Base-by-base conservation (phyloP, 140 eudicot genomes). In the Stevia rebaudiana region DNA sequence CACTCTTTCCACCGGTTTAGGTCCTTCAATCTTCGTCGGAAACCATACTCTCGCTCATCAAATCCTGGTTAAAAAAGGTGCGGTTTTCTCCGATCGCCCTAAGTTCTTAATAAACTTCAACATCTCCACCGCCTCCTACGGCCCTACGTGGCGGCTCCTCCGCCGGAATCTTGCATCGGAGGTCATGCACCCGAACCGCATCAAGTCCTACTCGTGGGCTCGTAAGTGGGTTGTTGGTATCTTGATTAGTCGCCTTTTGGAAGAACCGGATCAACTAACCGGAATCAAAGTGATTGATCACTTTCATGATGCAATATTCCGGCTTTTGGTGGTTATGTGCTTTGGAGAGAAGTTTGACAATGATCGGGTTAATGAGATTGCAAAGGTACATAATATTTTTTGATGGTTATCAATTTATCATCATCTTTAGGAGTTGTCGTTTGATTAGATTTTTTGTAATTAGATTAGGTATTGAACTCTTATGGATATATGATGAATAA, bases 51-150 rank as follows among this genome's bases (percentile, higher is more conserved):
- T 74, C 13, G 80, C 83, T 15, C 83, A 78, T 39, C 52, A 44
- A 5, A 11, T 75, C 51, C 79, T 78, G 21, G 23, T 78, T 48
- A 72, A 79, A 18, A 63, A 79, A n/a, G 83, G 80, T 17, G 70
- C 77, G 3, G 6, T 70, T 12, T 74, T 74, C 41, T 49, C 82
- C 59, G 88, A 82, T 69, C 88, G 94, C 35, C 88, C 88, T 3
- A 42, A 17, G 15, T 37, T 75, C 11, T 1, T 67, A 8, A 37
- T 76, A 19, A 78, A 35, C 18, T 71, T 40, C 64, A 84, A 81
- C 68, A 86, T 23, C 73, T 75, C 50, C 58, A 77, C 60, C 40
- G 67, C 67, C 55, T 59, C 47, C 36, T 78, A 67, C 50, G 70
- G 73, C 46, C 68, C 62, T 1, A 55, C 68, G 0, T 73, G 78